Conservation (phyloP, 306 rosid species). For the Mucuna pruriens region DNA sequence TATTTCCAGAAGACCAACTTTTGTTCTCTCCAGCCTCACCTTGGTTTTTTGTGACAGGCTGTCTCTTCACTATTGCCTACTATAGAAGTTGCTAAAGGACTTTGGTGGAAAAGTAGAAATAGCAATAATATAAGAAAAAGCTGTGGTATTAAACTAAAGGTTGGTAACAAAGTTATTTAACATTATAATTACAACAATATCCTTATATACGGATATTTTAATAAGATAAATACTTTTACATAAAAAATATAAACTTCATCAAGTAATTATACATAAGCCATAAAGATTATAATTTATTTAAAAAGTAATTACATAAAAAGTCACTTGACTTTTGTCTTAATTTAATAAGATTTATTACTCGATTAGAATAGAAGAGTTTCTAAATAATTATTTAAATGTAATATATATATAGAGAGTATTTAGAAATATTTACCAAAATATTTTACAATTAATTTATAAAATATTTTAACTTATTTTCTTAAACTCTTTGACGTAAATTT, state of each 20-base stretch:
- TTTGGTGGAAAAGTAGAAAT: neutral
- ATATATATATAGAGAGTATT: too few relatives aligned
- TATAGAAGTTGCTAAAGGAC: neutral
- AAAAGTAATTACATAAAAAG: neutral
- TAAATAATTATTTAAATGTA: too few relatives aligned
- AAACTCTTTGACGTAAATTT: too few relatives aligned
- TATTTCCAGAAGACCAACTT: neutral
- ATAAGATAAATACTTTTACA: too few relatives aligned
- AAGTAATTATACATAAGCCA: too few relatives aligned
- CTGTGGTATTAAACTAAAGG: neutral
- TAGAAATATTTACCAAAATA: too few relatives aligned
- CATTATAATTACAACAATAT: neutral
- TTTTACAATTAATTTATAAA: too few relatives aligned
- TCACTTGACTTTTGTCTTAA: neutral
- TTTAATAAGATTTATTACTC: too few relatives aligned
- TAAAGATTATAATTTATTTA: too few relatives aligned
- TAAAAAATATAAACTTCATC: too few relatives aligned
- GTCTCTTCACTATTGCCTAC: neutral
- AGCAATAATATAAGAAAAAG: neutral
- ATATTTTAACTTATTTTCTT: too few relatives aligned
- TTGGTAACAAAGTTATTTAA: neutral
- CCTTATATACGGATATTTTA: neutral
- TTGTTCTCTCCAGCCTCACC: neutral
- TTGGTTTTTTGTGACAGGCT: slow-evolving; percentile 7
- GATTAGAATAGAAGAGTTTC: too few relatives aligned